A percentile compares a stretch with the other conserved stretches of the same genome.
phyloP scores from a whole-genome alignment of 179 eudicot species.

The Nepenthes alata region DNA sequence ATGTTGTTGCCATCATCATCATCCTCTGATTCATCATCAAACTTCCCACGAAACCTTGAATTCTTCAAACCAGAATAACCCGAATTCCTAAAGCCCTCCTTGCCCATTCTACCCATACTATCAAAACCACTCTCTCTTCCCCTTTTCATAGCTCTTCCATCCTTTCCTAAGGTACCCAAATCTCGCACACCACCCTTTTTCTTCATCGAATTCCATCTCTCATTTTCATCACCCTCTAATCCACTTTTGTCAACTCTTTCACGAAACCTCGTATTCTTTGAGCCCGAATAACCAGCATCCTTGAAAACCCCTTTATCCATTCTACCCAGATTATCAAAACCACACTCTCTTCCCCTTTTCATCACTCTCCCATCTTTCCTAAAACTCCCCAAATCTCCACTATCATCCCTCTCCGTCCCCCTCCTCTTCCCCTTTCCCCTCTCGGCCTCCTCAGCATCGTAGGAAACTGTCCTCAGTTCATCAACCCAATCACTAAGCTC shows the following conservation, averaged over 20 bases:
- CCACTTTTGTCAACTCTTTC: constrained; percentile 6
- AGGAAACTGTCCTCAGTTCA: constrained; percentile 46
- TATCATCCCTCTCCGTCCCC: constrained; percentile 12
- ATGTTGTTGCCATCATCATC: neutral
- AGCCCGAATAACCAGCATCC: constrained; percentile 9
- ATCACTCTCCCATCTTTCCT: constrained; percentile 1
- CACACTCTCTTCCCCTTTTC: constrained; percentile 31
- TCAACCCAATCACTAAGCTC: constrained; percentile 73
- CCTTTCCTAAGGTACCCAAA: neutral
- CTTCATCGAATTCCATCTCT: constrained; percentile 10
- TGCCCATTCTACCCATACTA: constrained; percentile 5
- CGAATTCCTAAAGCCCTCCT: constrained; percentile 12
- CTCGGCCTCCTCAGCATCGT: constrained; percentile 30
- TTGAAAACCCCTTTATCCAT: constrained; percentile 12
- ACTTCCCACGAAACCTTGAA: constrained; percentile 12
- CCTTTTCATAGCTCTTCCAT: constrained; percentile 3
- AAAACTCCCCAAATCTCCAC: constrained; percentile 8
- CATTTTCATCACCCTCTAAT: neutral
- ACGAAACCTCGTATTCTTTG: constrained; percentile 13
- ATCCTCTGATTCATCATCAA: constrained; percentile 6
- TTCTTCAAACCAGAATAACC: constrained; percentile 8
- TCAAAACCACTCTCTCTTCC: constrained; percentile 10
- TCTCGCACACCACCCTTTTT: constrained; percentile 9
- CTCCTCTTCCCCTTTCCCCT: constrained; percentile 10
- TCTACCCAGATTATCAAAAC: constrained; percentile 11